Evolutionary conservation across 140 eudicot species (phyloP), one percentile per base, ranked within the genome.

Genomic region (Anethum foeniculum): DNA sequence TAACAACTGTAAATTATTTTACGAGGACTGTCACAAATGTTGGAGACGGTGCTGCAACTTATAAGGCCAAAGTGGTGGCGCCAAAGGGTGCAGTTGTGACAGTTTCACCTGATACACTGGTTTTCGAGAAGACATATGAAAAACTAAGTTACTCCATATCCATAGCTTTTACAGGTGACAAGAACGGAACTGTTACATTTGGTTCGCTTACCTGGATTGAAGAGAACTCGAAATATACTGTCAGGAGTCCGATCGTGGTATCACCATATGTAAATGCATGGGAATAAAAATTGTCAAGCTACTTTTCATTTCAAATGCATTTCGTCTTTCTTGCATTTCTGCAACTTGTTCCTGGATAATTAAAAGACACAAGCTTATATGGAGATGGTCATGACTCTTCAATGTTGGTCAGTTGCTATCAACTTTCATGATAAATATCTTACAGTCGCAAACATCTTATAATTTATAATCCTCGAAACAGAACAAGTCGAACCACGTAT

Each of bases 221-320:
- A 65, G 83, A 79, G 67, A 62, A 72, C 30, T 85, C 84, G 2
- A 81, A 71, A 30, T 80, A 79, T 39, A 78, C 46, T 2, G 89
- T 88, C 15, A 88, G 89, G 64, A 88, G 89, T 49, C 91, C 87
- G 14, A 88, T 88, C 21, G 89, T 84, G 28, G 73, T 83, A 6
- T 67, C 85, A 15, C 85, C 88, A 10, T 14, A 62, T 18, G 43
- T 43, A 27, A 25, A 39, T 60, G 81, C 12, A 25, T 52, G 71
- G 80, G 32, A 47, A 77, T 49, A 9, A 13, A 32, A 27, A 1
- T 9, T 6, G 71, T 23, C 14, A 28, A 23, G 32, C 32, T 34
- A 34, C 38, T 34, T 34, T 34, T 34, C 38, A 34, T 34, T 34
- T 34, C 38, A 34, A 34, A 34, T 34, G 38, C 38, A 34, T 34